Conservation (phyloP, 805 yeast species). For the Priceomyces castillae region DNA sequence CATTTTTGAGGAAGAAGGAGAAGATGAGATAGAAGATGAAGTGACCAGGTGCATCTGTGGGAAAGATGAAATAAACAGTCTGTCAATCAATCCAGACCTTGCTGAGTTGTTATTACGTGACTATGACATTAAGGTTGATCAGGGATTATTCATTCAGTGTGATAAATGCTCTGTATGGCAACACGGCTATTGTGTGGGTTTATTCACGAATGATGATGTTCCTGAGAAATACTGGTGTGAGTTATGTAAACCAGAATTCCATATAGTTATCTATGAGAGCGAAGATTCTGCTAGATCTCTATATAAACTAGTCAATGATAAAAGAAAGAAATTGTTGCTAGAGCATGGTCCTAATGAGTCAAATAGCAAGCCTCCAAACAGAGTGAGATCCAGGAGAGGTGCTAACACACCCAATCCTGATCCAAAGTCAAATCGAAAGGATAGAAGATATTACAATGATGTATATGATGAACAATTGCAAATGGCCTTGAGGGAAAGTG, state of each 20-base stretch:
- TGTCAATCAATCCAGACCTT: conserved; percentile 23
- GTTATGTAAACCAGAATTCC: conserved; percentile 81
- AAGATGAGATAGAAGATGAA: conserved; percentile 39
- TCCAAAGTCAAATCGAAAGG: conserved; percentile 25
- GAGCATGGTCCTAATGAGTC: conserved; percentile 17
- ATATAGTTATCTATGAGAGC: conserved; percentile 43
- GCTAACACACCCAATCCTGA: conserved; percentile 16
- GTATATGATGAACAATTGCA: conserved; percentile 41
- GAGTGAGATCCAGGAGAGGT: conserved; percentile 15
- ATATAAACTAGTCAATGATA: conserved; percentile 42
- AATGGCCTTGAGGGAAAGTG: conserved; percentile 56
- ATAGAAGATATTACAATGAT: conserved; percentile 33
- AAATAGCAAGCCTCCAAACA: conserved; percentile 10
- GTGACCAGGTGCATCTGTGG: conserved; percentile 44
- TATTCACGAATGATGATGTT: conserved; percentile 65
- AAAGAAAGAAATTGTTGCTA: conserved; percentile 33
- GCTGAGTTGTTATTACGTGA: conserved; percentile 26
- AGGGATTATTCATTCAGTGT: conserved; percentile 76
- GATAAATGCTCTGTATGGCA: conserved; percentile 96
- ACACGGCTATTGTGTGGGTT: conserved; percentile 94
- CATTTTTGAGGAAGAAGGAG: conserved; percentile 22
- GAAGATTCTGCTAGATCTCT: conserved; percentile 29
- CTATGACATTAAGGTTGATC: conserved; percentile 40
- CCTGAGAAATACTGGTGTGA: conserved; percentile 98
- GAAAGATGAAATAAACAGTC: conserved; percentile 33